These are phyloP conservation scores for Periconia sp. DNA, from an alignment of 2,329 filamentous ascomycete species.

Conservation along the genomic window DNA sequence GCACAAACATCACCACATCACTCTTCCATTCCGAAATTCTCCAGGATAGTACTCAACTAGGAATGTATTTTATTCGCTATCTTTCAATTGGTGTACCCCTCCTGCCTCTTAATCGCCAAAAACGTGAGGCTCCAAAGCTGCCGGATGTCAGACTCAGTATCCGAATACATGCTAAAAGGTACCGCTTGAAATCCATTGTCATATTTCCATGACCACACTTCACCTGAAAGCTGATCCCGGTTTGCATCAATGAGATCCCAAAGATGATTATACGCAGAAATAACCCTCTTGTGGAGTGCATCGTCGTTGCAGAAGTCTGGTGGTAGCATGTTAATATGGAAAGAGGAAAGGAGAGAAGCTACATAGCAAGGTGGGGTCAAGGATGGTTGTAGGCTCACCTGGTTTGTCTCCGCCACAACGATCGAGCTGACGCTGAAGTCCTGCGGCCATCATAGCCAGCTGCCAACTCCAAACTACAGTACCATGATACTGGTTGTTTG, in stretches of 20 bases:
- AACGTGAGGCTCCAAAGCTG: constrained; percentile 64
- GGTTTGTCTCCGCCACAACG: constrained; percentile 46
- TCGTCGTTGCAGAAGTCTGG: constrained; percentile 55
- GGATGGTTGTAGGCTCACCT: neutral
- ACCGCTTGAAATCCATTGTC: constrained; percentile 52
- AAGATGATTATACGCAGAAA: constrained; percentile 58
- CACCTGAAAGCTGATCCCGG: constrained; percentile 52
- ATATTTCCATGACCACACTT: constrained; percentile 67
- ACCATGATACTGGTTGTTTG: constrained; percentile 62
- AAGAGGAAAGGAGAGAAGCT: too few species aligned
- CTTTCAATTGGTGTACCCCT: neutral
- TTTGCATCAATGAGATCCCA: constrained; percentile 66
- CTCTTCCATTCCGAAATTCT: too few species aligned
- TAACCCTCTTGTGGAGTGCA: constrained; percentile 48
- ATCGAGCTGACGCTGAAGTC: constrained; percentile 59
- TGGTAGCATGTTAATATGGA: too few species aligned
- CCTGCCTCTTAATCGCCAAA: constrained; percentile 54
- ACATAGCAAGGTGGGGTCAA: neutral
- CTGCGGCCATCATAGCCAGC: constrained; percentile 64
- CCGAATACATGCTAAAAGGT: constrained; percentile 55
- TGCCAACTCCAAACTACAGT: constrained; percentile 69
- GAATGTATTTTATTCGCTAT: too few species aligned
- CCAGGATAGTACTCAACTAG: too few species aligned
- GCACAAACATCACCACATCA: too few species aligned
- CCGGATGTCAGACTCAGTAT: constrained; percentile 56